Percentiles rank a stretch among this genome's conserved stretches.
These are phyloP conservation scores for Exophiala xenobiotica DNA, from an alignment of 2,329 filamentous ascomycete species.

Conservation along the genomic window DNA sequence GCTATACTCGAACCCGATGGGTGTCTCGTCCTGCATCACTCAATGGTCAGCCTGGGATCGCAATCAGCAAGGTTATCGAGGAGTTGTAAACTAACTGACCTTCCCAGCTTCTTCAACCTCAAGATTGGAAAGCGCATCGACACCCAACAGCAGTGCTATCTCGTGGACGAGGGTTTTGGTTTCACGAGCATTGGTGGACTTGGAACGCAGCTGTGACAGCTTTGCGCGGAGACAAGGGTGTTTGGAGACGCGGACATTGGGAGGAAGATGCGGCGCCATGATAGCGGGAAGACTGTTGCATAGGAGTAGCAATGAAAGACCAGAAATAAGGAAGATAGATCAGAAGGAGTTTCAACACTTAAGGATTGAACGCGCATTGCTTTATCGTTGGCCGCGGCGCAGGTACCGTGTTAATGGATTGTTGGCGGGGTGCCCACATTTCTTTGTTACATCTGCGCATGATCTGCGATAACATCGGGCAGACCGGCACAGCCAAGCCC, in stretches of 20 bases:
- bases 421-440: background rate
- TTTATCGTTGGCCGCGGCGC: background rate
- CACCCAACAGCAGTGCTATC: slow-evolving; percentile 76
- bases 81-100: slow-evolving; percentile 50
- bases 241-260: slow-evolving; percentile 70
- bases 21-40: slow-evolving; percentile 65
- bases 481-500: too few species aligned
- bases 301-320: background rate
- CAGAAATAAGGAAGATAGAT: too few species aligned
- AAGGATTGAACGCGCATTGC: background rate
- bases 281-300: background rate
- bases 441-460: slow-evolving; percentile 1
- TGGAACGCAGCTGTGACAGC: slow-evolving; percentile 82
- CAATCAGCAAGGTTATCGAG: slow-evolving; percentile 9
- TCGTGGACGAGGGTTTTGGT: slow-evolving; percentile 83
- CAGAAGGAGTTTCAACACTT: too few species aligned
- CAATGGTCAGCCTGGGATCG: slow-evolving; percentile 15
- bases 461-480: background rate
- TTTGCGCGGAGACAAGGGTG: slow-evolving; percentile 88
- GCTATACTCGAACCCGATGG: slow-evolving; percentile 73
- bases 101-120: slow-evolving; percentile 58
- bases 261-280: slow-evolving; percentile 42
- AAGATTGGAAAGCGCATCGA: slow-evolving; percentile 72
- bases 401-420: background rate
- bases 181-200: slow-evolving; percentile 67